Conservation (phyloP, 2,329 filamentous ascomycete species). For the Hypoxylon sp. region DNA sequence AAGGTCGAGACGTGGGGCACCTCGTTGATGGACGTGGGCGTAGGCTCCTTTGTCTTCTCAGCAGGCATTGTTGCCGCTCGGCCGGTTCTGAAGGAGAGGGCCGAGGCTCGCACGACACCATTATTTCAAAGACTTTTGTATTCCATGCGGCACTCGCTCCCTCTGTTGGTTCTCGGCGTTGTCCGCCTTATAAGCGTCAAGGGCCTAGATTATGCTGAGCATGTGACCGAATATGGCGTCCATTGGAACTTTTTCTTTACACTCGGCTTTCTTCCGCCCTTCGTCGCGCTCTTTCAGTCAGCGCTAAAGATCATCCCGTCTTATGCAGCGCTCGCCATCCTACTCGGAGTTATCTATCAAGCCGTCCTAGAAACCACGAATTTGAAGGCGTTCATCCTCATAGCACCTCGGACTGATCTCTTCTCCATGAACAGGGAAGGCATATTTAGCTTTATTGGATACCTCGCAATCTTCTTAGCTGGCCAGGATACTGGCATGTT, state of each 20-base stretch:
- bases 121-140: slow-evolving; percentile 72
- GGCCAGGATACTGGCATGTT: slow-evolving; percentile 88
- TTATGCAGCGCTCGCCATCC: slow-evolving; percentile 80
- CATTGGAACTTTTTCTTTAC: slow-evolving; percentile 99
- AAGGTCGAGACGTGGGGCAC: slow-evolving; percentile 99
- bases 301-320: slow-evolving; percentile 79
- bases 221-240: slow-evolving; percentile 96
- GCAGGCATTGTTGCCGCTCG: slow-evolving; percentile 91
- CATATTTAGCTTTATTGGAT: slow-evolving; percentile 94
- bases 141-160: slow-evolving; percentile 85
- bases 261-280: slow-evolving; percentile 87
- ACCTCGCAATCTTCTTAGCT: slow-evolving; percentile 93
- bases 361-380: slow-evolving; percentile 79
- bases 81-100: slow-evolving; percentile 79
- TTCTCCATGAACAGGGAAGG: slow-evolving; percentile 94
- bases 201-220: slow-evolving; percentile 94
- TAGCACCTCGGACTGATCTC: slow-evolving; percentile 82
- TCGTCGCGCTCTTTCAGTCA: slow-evolving; percentile 86
- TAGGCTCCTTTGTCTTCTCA: slow-evolving; percentile 97
- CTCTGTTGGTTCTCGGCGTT: slow-evolving; percentile 83
- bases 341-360: slow-evolving; percentile 81
- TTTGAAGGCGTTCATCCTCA: slow-evolving; percentile 87
- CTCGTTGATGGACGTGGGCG: slow-evolving; percentile 98
- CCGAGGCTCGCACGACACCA: slow-evolving; percentile 64
- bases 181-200: slow-evolving; percentile 91